Conservation (phyloP, 2,329 filamentous ascomycete genomes). For the Venturia asperata region DNA sequence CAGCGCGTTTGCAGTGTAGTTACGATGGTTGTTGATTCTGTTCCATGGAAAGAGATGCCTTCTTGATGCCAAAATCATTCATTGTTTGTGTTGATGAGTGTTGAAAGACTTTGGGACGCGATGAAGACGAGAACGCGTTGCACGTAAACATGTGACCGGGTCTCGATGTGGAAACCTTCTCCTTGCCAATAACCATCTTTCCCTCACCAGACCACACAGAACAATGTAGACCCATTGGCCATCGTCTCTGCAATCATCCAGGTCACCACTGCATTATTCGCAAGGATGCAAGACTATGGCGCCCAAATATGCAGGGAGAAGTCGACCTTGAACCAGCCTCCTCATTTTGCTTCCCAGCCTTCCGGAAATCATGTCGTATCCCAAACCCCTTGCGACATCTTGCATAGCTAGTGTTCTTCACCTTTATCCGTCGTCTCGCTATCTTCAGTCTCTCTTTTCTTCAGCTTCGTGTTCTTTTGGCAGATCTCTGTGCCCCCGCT, state of each 20-base stretch:
- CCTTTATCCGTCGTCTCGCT: not conserved
- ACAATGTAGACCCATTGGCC: not conserved
- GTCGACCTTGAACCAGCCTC: constrained; percentile 4
- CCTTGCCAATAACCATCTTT: not conserved
- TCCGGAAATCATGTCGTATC: not conserved
- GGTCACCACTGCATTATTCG: not conserved
- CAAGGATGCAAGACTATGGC: not conserved
- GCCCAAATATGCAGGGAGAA: not conserved
- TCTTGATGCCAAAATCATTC: constrained; percentile 5
- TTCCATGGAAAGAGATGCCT: not conserved
- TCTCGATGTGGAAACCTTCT: not conserved
- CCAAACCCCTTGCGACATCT: not conserved
- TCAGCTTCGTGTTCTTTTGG: not conserved
- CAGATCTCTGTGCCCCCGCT: not conserved
- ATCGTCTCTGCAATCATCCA: not conserved
- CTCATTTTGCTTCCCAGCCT: constrained; percentile 7
- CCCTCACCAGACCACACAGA: too few relatives aligned
- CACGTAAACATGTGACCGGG: not conserved
- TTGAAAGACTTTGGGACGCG: not conserved
- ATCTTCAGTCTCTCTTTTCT: not conserved
- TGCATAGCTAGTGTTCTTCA: not conserved
- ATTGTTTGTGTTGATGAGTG: constrained; percentile 7
- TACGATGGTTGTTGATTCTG: not conserved
- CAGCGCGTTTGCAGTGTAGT: not conserved
- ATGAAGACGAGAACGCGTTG: not conserved